phyloP scores from a whole-genome alignment of 768 basidiomycete species.

The Tulasnella sp. region DNA sequence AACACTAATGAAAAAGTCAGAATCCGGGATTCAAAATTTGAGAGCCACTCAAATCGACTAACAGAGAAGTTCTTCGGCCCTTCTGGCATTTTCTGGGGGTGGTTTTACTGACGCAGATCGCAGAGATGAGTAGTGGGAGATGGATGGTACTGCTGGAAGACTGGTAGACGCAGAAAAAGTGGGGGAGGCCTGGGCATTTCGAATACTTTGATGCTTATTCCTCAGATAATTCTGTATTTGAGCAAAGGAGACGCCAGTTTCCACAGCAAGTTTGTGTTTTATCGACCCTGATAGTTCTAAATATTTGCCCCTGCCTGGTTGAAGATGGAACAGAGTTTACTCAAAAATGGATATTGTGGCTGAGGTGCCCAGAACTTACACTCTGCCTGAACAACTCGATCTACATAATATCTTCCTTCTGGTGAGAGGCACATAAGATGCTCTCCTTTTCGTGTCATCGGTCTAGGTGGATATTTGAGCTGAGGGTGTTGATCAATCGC shows the following conservation, averaged over 20 bases:
- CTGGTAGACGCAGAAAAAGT: neutral
- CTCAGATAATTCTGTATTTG: neutral
- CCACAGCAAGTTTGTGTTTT: neutral
- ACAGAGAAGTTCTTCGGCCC: slow-evolving; percentile 1
- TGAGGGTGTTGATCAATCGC: neutral
- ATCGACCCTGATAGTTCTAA: neutral
- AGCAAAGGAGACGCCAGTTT: neutral
- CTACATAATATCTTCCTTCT: neutral
- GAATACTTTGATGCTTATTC: neutral
- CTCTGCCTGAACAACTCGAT: neutral
- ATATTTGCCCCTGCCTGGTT: neutral
- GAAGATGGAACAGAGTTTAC: neutral
- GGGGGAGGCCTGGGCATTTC: neutral
- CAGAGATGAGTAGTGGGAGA: neutral
- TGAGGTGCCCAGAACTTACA: neutral
- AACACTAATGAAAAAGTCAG: neutral
- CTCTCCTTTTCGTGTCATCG: neutral
- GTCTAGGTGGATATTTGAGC: neutral
- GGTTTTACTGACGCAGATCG: neutral
- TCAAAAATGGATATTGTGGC: neutral
- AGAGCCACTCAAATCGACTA: neutral
- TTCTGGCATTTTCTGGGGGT: neutral
- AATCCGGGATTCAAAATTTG: neutral
- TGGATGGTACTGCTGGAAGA: neutral
- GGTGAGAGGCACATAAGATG: neutral